A percentile compares a stretch with the other conserved stretches of the same genome.
Conservation (phyloP, 768 basidiomycete species). For the Collybia sordida region DNA sequence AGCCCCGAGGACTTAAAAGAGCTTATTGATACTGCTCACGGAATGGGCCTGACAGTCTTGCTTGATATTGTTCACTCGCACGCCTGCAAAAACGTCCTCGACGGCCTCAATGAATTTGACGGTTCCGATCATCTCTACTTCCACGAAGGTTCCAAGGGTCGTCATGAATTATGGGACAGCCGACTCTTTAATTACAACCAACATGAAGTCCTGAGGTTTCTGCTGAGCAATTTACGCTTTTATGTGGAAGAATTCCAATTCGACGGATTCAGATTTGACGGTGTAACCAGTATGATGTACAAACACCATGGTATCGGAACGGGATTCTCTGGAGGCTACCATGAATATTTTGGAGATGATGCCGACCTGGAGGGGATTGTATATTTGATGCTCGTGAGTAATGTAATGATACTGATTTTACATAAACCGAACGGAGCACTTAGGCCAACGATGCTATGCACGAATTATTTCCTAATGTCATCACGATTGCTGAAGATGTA, state of each 20-base stretch:
- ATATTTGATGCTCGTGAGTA: constrained; percentile 93
- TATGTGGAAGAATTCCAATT: constrained; percentile 95
- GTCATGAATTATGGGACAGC: constrained; percentile 97
- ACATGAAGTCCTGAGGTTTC: constrained; percentile 93
- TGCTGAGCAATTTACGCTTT: constrained; percentile 92
- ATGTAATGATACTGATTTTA: background rate
- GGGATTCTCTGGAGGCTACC: constrained; percentile 97
- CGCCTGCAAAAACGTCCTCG: constrained; percentile 95
- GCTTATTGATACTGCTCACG: constrained; percentile 93
- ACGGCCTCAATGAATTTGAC: constrained; percentile 94
- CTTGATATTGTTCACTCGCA: constrained; percentile 98
- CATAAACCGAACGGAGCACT: background rate
- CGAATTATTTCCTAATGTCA: constrained; percentile 69
- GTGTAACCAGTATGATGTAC: constrained; percentile 99
- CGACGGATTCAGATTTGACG: constrained; percentile 98
- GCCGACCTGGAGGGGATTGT: constrained; percentile 90
- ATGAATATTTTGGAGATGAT: constrained; percentile 91
- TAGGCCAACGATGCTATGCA: constrained; percentile 95
- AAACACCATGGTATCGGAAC: constrained; percentile 96
- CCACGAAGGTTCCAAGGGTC: constrained; percentile 88
- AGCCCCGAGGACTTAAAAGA: constrained; percentile 95
- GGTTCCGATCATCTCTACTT: constrained; percentile 98
- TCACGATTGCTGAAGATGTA: constrained; percentile 98
- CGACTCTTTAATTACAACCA: constrained; percentile 95
- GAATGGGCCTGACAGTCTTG: constrained; percentile 88